phyloP scores from a whole-genome alignment of 805 yeast genomes.

The Monosporozyma yasuniensis region DNA sequence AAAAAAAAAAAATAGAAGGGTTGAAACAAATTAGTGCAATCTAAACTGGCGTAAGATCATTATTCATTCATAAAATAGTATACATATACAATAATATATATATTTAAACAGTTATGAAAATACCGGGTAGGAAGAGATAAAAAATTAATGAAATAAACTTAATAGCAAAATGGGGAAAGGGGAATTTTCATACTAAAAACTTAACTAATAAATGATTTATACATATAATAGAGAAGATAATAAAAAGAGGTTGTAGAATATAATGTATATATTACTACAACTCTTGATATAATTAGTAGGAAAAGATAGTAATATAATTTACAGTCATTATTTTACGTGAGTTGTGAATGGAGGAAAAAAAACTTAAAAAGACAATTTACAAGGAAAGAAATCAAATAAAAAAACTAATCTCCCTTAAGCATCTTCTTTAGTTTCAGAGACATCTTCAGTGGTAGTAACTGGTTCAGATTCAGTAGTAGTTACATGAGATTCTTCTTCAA shows the following conservation, averaged over 20 bases:
- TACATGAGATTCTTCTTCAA: not conserved
- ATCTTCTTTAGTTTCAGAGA: not conserved
- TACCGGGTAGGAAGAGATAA: not conserved
- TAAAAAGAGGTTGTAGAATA: not conserved
- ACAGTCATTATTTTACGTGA: not conserved
- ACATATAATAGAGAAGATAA: not conserved
- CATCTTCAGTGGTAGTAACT: not conserved
- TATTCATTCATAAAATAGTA: not conserved
- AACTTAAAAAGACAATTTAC: too few relatives aligned
- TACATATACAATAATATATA: not conserved
- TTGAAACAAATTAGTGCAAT: too few relatives aligned
- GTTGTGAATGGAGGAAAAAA: not conserved
- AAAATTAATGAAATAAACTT: not conserved
- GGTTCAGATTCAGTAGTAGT: not conserved
- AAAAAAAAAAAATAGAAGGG: too few relatives aligned
- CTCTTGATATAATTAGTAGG: not conserved
- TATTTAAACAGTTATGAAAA: not conserved
- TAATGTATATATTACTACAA: not conserved
- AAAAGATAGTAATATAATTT: not conserved
- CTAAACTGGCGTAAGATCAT: not conserved
- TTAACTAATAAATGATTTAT: not conserved
- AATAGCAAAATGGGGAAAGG: not conserved
- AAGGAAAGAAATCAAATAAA: not conserved
- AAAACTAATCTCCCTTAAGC: not conserved
- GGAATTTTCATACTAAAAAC: too few relatives aligned